These are phyloP conservation scores for Trichothecium sympodiale DNA, from an alignment of 2,329 filamentous ascomycete genomes.

Conservation along the genomic window DNA sequence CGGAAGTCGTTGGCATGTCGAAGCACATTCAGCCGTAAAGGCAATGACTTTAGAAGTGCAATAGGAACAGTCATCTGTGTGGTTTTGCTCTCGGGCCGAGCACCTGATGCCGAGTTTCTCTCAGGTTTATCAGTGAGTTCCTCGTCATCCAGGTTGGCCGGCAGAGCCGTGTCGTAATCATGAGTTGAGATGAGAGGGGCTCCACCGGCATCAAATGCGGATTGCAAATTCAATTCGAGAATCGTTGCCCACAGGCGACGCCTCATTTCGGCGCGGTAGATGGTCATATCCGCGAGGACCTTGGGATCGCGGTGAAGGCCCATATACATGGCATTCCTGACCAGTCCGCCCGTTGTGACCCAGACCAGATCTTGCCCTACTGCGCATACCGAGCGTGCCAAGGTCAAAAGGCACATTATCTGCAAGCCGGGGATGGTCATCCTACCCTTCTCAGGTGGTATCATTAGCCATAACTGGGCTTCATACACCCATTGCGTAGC, in stretches of 20 bases:
- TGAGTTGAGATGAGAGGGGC: slow-evolving; percentile 32
- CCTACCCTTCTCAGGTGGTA: slow-evolving; percentile 34
- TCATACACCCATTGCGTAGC: slow-evolving; percentile 41
- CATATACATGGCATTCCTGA: slow-evolving; percentile 46
- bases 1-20: slow-evolving; percentile 35
- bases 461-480: slow-evolving; percentile 37
- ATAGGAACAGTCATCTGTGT: slow-evolving; percentile 39
- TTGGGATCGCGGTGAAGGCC: slow-evolving; percentile 47
- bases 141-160: slow-evolving; percentile 40
- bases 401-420: slow-evolving; percentile 37
- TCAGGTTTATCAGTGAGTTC: slow-evolving; percentile 30
- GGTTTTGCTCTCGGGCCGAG: not conserved
- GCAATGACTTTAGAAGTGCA: slow-evolving; percentile 30
- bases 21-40: slow-evolving; percentile 30
- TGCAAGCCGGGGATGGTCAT: slow-evolving; percentile 39
- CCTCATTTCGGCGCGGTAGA: slow-evolving; percentile 39
- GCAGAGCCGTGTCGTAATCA: slow-evolving; percentile 39
- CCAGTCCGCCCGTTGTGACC: slow-evolving; percentile 36
- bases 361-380: slow-evolving; percentile 40
- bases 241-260: slow-evolving; percentile 46
- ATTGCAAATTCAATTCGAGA: slow-evolving; percentile 41
- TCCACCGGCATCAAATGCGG: slow-evolving; percentile 38
- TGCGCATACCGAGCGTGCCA: slow-evolving; percentile 35
- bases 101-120: slow-evolving; percentile 2
- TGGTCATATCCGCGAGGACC: slow-evolving; percentile 32